A percentile compares a stretch with the other conserved stretches of the same genome.
These are phyloP conservation scores for Russula olivacea DNA, from an alignment of 768 basidiomycete species.

Conservation along the genomic window DNA sequence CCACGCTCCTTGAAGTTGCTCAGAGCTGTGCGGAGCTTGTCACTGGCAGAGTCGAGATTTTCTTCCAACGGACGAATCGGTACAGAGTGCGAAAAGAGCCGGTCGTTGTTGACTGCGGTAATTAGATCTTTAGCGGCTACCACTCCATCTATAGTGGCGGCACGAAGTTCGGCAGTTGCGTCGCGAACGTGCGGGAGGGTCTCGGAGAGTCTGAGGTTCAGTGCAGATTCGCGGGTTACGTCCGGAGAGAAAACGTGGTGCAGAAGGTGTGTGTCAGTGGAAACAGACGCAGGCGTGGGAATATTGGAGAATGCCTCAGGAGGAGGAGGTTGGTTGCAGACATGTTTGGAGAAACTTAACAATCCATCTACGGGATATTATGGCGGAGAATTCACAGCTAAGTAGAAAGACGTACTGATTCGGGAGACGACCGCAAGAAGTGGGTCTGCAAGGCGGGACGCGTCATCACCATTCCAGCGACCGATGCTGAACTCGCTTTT, in stretches of 20 bases:
- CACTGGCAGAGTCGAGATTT: slow-evolving; percentile 28
- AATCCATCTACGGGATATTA: slow-evolving; percentile 31
- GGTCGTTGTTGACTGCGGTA: slow-evolving; percentile 33
- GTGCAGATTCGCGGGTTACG: slow-evolving; percentile 28
- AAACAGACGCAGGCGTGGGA: slow-evolving; percentile 12
- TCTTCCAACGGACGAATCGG: slow-evolving; percentile 24
- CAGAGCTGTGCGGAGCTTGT: slow-evolving; percentile 29
- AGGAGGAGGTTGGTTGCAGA: slow-evolving; percentile 25
- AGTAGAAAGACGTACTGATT: slow-evolving; percentile 29
- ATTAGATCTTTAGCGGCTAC: slow-evolving; percentile 29
- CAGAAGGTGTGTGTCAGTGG: slow-evolving; percentile 37
- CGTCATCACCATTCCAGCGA: slow-evolving; percentile 42
- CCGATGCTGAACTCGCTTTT: slow-evolving; percentile 42
- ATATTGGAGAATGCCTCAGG: slow-evolving; percentile 17
- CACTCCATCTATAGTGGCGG: slow-evolving; percentile 31
- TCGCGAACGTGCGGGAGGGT: slow-evolving; percentile 34
- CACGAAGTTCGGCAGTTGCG: slow-evolving; percentile 35
- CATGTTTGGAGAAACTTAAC: slow-evolving; percentile 33
- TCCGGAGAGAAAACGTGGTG: slow-evolving; percentile 32
- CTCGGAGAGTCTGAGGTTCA: slow-evolving; percentile 33
- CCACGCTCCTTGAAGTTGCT: slow-evolving; percentile 31
- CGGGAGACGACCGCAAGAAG: slow-evolving; percentile 35
- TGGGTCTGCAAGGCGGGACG: slow-evolving; percentile 34
- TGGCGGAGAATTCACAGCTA: neutral
- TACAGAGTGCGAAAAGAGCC: slow-evolving; percentile 28